Conservation (phyloP, 1,284 basidiomycete species). For the Ustilago esculenta region DNA sequence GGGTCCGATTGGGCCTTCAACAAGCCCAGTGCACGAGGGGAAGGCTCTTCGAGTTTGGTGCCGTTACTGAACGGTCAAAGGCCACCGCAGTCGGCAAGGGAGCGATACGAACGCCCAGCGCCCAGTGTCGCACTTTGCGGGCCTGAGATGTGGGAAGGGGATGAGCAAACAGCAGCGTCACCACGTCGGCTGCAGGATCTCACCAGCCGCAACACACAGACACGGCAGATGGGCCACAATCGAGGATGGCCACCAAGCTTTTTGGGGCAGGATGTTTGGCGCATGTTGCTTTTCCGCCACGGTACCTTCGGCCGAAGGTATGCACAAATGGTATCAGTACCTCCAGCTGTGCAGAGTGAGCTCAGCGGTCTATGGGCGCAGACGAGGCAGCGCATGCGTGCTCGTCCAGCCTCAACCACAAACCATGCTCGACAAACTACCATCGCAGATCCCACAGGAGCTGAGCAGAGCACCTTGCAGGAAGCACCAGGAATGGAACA, state of each 20-base stretch:
- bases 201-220: background rate
- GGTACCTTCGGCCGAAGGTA: slow-evolving; percentile 29
- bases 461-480: background rate
- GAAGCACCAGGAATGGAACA: background rate
- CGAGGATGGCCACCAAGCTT: slow-evolving; percentile 44
- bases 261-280: slow-evolving; percentile 38
- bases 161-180: slow-evolving; percentile 1
- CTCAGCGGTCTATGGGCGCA: slow-evolving; percentile 29
- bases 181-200: slow-evolving; percentile 13
- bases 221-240: slow-evolving; percentile 13
- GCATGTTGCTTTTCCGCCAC: slow-evolving; percentile 38
- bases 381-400: slow-evolving; percentile 19
- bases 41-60: slow-evolving; percentile 23
- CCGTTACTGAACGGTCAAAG: slow-evolving; percentile 27
- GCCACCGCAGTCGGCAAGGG: slow-evolving; percentile 17
- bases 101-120: slow-evolving; percentile 25
- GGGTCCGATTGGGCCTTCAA: slow-evolving; percentile 1
- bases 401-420: background rate
- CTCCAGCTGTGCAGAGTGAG: slow-evolving; percentile 29
- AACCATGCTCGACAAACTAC: background rate
- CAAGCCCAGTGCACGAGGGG: slow-evolving; percentile 5
- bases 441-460: background rate
- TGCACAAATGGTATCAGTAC: slow-evolving; percentile 33
- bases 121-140: slow-evolving; percentile 36
- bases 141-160: slow-evolving; percentile 40